Evolutionary conservation across 2,329 filamentous ascomycete genomes (phyloP), one percentile per base, ranked within the genome.

Genomic region (Coniochaeta sp.): DNA sequence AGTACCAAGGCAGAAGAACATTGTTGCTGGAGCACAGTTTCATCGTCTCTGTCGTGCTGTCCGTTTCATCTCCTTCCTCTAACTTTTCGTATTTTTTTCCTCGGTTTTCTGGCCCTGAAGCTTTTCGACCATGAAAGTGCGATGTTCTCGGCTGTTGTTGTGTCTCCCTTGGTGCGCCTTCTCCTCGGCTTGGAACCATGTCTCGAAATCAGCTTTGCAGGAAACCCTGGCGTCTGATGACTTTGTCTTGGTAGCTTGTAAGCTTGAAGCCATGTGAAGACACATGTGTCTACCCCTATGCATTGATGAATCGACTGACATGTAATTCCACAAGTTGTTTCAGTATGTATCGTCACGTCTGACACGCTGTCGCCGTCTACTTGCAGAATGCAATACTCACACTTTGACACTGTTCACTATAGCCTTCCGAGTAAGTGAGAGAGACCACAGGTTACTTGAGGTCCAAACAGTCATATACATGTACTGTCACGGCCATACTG

Each of bases 191-290:
- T 59, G 58, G 58, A 19, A 38, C 17, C 58, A 59, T 7, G 26
- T 59, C 16, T 44, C 58, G n/a, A 59, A 59, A 26, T 38, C 52
- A 3, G 57, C n/a, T 54, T 36, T 64, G 3, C 42, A 56, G 32
- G 40, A 58, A 7, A 26, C 34, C 6, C 55, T 64, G n/a, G 54
- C 34, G 4, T 38, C 56, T 14, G 40, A 61, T 24, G 62, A 60
- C 28, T 57, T 30, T 10, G 57, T 55, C 10, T 54, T 65, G 34
- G 63, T 65, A 58, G 63, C 63, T 19, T 63, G 63, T 65, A 40
- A 61, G 62, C 63, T 6, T 24, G 17, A 28, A 12, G 22, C 10
- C 38, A 4, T 40, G 38, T 40, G 17, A 36, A 17, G 38, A 40
- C 38, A 9, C 10, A 40, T 17, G n/a, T 4, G 38, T 40, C 9